Percentiles rank a stretch among this genome's conserved stretches.
phyloP scores from a whole-genome alignment of 352 stramenopile species.

The Pythium brachiatum region DNA sequence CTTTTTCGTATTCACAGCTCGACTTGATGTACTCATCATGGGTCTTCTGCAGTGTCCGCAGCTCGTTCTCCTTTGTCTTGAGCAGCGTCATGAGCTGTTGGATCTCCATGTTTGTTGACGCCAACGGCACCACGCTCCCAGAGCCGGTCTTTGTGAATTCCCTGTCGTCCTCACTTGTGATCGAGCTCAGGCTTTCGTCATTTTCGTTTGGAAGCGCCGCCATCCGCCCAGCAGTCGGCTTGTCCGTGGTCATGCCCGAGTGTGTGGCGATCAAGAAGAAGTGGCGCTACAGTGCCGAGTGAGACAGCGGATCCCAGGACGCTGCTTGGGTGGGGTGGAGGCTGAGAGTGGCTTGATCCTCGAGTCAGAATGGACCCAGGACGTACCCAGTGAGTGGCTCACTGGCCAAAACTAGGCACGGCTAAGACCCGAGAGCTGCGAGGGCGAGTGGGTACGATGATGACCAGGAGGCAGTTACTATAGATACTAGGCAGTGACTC shows the following conservation, averaged over 20 bases:
- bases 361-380: background rate
- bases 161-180: background rate
- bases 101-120: background rate
- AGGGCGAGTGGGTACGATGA: too few relatives aligned
- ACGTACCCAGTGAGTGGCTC: background rate
- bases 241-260: background rate
- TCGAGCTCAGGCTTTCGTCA: background rate
- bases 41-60: slow-evolving; percentile 49
- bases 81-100: slow-evolving; percentile 22
- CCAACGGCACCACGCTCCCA: background rate
- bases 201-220: background rate
- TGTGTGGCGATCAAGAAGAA: background rate
- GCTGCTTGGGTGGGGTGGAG: background rate
- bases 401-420: background rate
- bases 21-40: slow-evolving; percentile 77
- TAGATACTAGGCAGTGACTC: background rate
- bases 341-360: background rate
- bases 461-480: background rate
- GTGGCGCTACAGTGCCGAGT: background rate
- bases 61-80: slow-evolving; percentile 32
- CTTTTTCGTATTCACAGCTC: slow-evolving; percentile 72
- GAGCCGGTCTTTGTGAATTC: background rate
- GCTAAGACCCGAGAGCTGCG: background rate
- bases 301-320: background rate
- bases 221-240: background rate